These are phyloP conservation scores for Phaeosphaeria sp. DNA, from an alignment of 2,329 filamentous ascomycete species.

Conservation along the genomic window DNA sequence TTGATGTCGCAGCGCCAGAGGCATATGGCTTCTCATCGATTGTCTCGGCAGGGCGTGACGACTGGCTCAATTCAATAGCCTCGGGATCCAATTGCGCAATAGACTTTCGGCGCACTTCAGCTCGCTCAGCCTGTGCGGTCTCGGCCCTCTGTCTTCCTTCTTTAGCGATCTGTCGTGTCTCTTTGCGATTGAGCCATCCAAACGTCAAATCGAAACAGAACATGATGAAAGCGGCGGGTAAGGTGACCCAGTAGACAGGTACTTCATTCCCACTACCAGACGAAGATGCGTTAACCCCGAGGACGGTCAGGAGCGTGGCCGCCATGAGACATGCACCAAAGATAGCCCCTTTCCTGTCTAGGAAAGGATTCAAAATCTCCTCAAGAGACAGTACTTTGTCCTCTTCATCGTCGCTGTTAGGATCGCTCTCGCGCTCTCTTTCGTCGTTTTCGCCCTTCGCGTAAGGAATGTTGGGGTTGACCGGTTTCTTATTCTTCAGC, in stretches of 20 bases:
- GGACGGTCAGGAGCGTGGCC: slow-evolving; percentile 68
- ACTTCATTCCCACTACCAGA: slow-evolving; percentile 54
- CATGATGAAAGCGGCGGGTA: slow-evolving; percentile 73
- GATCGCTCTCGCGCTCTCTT: slow-evolving; percentile 58
- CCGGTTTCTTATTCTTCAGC: slow-evolving; percentile 61
- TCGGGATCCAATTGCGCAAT: slow-evolving; percentile 14
- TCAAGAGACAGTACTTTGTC: slow-evolving; percentile 67
- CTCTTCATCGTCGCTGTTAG: slow-evolving; percentile 56
- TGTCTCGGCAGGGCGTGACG: background rate
- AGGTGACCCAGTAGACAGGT: slow-evolving; percentile 72
- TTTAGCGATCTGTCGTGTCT: slow-evolving; percentile 68
- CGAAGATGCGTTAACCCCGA: slow-evolving; percentile 70
- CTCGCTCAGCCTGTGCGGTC: slow-evolving; percentile 43
- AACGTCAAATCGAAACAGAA: slow-evolving; percentile 70
- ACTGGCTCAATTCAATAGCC: slow-evolving; percentile 8
- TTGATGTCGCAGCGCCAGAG: slow-evolving; percentile 5
- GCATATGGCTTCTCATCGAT: slow-evolving; percentile 18
- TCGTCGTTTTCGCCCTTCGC: slow-evolving; percentile 64
- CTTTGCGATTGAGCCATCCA: slow-evolving; percentile 68
- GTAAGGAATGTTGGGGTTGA: slow-evolving; percentile 76
- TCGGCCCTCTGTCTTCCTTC: slow-evolving; percentile 61
- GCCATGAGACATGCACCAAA: slow-evolving; percentile 73
- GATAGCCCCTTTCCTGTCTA: slow-evolving; percentile 70
- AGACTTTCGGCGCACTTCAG: slow-evolving; percentile 41
- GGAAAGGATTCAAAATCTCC: slow-evolving; percentile 77